A percentile compares a stretch with the other conserved stretches of the same genome.
phyloP scores from a whole-genome alignment of 805 yeast genomes.

The Hanseniaspora mollemarum region DNA sequence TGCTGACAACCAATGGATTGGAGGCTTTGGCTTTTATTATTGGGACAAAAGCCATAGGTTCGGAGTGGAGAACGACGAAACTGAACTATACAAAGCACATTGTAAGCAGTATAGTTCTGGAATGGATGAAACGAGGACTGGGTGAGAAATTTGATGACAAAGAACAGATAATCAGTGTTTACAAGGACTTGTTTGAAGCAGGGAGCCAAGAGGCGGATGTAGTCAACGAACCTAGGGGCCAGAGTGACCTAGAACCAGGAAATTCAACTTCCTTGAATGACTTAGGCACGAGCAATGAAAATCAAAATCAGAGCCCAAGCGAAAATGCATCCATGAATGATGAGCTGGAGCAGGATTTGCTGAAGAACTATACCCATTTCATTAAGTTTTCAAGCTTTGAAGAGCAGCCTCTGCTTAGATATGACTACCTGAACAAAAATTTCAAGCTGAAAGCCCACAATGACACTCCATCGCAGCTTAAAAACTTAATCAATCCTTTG shows the following conservation, averaged over 20 bases:
- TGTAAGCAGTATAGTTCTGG: slow-evolving; percentile 1
- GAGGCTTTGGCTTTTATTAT: slow-evolving; percentile 59
- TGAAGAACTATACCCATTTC: slow-evolving; percentile 3
- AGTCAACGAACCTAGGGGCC: background rate
- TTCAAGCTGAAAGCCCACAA: background rate
- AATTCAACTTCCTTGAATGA: slow-evolving; percentile 7
- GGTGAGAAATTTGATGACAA: slow-evolving; percentile 7
- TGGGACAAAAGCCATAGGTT: slow-evolving; percentile 64
- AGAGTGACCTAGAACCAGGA: slow-evolving; percentile 1
- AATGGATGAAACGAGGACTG: slow-evolving; percentile 3
- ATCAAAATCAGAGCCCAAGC: background rate
- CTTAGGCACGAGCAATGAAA: background rate
- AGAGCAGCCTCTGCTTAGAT: slow-evolving; percentile 7
- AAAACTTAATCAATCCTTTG: slow-evolving; percentile 2
- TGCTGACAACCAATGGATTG: slow-evolving; percentile 78
- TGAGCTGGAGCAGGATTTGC: slow-evolving; percentile 1
- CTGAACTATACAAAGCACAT: slow-evolving; percentile 20
- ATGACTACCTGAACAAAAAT: background rate
- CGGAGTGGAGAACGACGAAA: slow-evolving; percentile 45
- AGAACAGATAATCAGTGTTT: background rate
- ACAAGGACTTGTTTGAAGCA: background rate
- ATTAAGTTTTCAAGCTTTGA: slow-evolving; percentile 5
- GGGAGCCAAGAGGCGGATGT: background rate
- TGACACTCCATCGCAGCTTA: background rate
- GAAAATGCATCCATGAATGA: background rate